These are phyloP conservation scores for Phytophthora hybrid DNA, from an alignment of 352 stramenopile genomes.

Conservation along the genomic window DNA sequence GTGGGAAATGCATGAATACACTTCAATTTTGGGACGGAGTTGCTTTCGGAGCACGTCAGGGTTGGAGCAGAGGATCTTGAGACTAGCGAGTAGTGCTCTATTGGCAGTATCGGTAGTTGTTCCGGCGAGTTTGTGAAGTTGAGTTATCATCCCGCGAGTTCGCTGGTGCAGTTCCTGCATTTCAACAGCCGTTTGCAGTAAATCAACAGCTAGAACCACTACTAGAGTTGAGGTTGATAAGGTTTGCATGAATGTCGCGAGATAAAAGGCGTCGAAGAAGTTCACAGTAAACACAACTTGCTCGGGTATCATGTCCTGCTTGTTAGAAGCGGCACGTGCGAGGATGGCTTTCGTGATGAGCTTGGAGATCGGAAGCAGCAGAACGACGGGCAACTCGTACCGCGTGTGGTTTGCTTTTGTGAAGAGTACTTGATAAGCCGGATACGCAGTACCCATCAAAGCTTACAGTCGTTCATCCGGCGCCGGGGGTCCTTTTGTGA, in stretches of 20 bases:
- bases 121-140: not conserved
- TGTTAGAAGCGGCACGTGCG: not conserved
- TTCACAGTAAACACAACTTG: slow-evolving; percentile 26
- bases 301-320: slow-evolving; percentile 22
- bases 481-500: too few relatives aligned
- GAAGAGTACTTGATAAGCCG: slow-evolving; percentile 17
- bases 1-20: not conserved
- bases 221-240: not conserved
- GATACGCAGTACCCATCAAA: slow-evolving; percentile 8
- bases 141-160: not conserved
- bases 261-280: slow-evolving; percentile 32
- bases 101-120: too few relatives aligned
- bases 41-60: not conserved
- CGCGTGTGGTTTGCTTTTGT: not conserved
- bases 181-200: not conserved
- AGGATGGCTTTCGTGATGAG: slow-evolving; percentile 14
- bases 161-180: not conserved
- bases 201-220: not conserved
- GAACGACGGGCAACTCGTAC: slow-evolving; percentile 14
- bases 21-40: not conserved
- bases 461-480: too few relatives aligned
- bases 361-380: slow-evolving; percentile 9
- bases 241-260: slow-evolving; percentile 18
- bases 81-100: not conserved
- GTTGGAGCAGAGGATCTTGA: not conserved